phyloP scores from a whole-genome alignment of 768 basidiomycete species.

The Rhodotorula kratochvilovae region DNA sequence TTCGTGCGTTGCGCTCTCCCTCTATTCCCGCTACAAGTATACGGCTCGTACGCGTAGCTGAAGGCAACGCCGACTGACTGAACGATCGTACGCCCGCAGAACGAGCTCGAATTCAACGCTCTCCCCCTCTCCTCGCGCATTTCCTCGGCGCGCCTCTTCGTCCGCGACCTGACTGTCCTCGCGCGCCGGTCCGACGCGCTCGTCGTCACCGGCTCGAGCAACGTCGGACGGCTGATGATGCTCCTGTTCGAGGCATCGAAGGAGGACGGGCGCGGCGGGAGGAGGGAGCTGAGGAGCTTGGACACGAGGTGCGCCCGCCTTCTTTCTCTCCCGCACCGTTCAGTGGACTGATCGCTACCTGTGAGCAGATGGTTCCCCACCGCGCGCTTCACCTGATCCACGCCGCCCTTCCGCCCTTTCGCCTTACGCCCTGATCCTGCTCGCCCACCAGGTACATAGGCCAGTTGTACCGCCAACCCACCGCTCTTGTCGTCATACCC shows the following conservation, averaged over 20 bases:
- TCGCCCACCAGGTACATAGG: no score
- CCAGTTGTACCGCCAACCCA: no score
- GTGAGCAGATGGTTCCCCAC: slow-evolving; percentile 35
- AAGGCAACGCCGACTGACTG: no score
- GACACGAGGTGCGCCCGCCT: slow-evolving; percentile 25
- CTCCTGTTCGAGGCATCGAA: slow-evolving; percentile 21
- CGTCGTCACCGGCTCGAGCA: slow-evolving; percentile 38
- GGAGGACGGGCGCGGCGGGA: not conserved
- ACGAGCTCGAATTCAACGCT: slow-evolving; percentile 35
- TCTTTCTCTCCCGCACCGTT: not conserved
- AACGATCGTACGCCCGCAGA: slow-evolving; percentile 4
- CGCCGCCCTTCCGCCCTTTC: no score
- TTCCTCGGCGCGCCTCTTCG: slow-evolving; percentile 20
- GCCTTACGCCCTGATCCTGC: no score
- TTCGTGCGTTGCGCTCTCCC: slow-evolving; percentile 3
- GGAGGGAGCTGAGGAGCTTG: slow-evolving; percentile 22
- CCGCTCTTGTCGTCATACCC: no score
- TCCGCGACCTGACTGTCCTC: slow-evolving; percentile 41
- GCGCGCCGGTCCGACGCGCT: slow-evolving; percentile 33
- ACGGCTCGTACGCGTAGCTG: no score
- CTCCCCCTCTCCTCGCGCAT: slow-evolving; percentile 23
- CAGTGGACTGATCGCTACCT: not conserved
- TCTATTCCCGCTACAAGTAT: no score
- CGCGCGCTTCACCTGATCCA: slow-evolving; percentile 10
- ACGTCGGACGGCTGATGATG: slow-evolving; percentile 40